phyloP scores from a whole-genome alignment of 257 asterid genomes.

The Lycium barbarum region DNA sequence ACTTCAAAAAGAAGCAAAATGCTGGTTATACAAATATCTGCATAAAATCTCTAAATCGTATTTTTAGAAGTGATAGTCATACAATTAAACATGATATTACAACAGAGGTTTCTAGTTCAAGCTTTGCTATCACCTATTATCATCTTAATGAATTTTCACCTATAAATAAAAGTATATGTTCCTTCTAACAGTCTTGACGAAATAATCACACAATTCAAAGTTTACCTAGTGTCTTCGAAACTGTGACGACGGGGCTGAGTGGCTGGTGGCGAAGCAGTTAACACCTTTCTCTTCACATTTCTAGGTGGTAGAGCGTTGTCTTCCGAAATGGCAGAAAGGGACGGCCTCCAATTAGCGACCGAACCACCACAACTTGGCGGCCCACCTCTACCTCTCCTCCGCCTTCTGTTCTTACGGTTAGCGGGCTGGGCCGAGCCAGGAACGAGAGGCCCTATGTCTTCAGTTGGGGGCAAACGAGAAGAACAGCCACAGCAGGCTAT shows the following conservation, averaged over 20 bases:
- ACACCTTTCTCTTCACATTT: conserved; percentile 40
- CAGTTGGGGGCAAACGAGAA: conserved; percentile 34
- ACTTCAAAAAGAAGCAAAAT: neutral
- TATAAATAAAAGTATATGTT: too few species aligned
- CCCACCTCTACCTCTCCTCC: conserved; percentile 46
- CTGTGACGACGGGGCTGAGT: conserved; percentile 33
- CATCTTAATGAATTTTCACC: too few species aligned
- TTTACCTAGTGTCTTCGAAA: conserved; percentile 42
- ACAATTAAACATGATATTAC: neutral
- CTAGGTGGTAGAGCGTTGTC: conserved; percentile 35
- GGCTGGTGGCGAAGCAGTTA: conserved; percentile 38
- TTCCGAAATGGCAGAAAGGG: conserved; percentile 44
- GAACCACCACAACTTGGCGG: conserved; percentile 8
- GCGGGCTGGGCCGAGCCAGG: neutral
- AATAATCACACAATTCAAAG: too few species aligned
- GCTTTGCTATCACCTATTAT: neutral
- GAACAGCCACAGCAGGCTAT: conserved; percentile 55
- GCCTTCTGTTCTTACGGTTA: conserved; percentile 37
- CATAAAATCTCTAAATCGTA: too few species aligned
- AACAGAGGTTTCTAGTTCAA: too few species aligned
- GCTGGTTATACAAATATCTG: too few species aligned
- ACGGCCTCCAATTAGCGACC: conserved; percentile 47
- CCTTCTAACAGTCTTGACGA: too few species aligned
- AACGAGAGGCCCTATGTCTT: conserved; percentile 38
- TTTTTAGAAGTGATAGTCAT: neutral